phyloP scores from a whole-genome alignment of 2,329 filamentous ascomycete species.

The Sordariomycetes sp. region DNA sequence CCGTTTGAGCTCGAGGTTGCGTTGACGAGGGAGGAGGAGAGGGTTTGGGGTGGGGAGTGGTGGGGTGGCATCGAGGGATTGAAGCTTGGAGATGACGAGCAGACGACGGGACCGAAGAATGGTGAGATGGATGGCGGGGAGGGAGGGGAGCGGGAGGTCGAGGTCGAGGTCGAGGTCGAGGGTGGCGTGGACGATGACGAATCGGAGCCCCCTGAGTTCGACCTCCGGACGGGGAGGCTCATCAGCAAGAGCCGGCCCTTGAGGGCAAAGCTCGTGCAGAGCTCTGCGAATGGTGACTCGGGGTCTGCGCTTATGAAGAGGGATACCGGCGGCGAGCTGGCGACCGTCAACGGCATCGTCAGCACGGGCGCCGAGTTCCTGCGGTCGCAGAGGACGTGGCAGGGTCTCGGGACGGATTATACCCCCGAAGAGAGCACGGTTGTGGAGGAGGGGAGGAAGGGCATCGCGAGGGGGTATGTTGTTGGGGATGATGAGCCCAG shows the following conservation, averaged over 20 bases:
- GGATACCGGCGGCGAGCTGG: conserved; percentile 48
- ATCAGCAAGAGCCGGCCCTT: conserved; percentile 69
- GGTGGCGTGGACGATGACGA: conserved; percentile 47
- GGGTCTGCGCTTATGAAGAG: conserved; percentile 40
- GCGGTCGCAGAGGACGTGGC: conserved; percentile 75
- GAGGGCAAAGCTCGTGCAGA: conserved; percentile 14
- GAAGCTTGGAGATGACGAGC: conserved; percentile 23
- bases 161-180: conserved; percentile 15
- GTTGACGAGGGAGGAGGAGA: conserved; percentile 57
- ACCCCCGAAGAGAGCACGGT: conserved; percentile 46
- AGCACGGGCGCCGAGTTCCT: conserved; percentile 88
- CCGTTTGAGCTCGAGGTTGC: conserved; percentile 82
- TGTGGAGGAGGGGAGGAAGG: conserved; percentile 76
- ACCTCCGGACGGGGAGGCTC: conserved; percentile 77
- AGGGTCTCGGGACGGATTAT: conserved; percentile 81
- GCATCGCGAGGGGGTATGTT: conserved; percentile 78
- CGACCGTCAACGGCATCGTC: conserved; percentile 70
- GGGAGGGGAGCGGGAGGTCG: conserved; percentile 10
- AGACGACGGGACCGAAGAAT: conserved; percentile 10
- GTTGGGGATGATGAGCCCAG: conserved; percentile 44
- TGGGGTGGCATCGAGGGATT: conserved; percentile 71
- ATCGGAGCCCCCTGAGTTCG: conserved; percentile 79
- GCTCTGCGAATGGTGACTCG: conserved; percentile 10
- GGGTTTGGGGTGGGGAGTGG: conserved; percentile 83
- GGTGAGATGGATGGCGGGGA: neutral